Percentiles rank a stretch among this genome's conserved stretches.
Conservation (phyloP, 306 rosid genomes). For the Purshia tridentata region DNA sequence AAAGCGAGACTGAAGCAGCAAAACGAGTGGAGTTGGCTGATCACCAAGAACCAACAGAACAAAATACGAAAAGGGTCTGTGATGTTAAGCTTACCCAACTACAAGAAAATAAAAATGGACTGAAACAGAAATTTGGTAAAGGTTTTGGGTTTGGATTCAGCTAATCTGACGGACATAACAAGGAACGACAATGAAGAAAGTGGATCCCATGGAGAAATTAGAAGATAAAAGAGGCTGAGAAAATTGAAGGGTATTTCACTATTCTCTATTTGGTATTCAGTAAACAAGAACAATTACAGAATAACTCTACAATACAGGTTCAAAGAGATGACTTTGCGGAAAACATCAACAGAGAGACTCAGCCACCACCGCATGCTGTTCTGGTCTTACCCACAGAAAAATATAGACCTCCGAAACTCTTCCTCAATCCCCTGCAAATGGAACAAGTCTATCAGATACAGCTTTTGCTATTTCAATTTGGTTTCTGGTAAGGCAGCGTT, state of each 20-base stretch:
- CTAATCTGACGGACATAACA: slow-evolving; percentile 95
- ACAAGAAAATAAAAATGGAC: slow-evolving; percentile 6
- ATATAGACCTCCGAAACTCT: slow-evolving; percentile 25
- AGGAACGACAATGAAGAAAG: slow-evolving; percentile 79
- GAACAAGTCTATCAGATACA: background rate
- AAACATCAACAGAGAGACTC: slow-evolving; percentile 70
- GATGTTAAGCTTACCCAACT: background rate
- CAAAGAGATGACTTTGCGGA: slow-evolving; percentile 77
- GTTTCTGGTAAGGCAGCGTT: background rate
- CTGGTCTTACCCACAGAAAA: slow-evolving; percentile 45
- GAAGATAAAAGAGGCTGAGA: background rate
- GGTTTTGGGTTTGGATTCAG: slow-evolving; percentile 38
- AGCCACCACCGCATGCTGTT: slow-evolving; percentile 98
- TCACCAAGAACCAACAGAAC: background rate
- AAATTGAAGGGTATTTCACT: background rate
- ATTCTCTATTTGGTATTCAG: background rate
- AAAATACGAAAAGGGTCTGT: background rate
- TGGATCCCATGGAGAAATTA: slow-evolving; percentile 75
- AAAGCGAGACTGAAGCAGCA: background rate
- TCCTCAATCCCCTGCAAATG: slow-evolving; percentile 36
- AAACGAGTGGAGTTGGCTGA: background rate
- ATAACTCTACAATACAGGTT: slow-evolving; percentile 91
- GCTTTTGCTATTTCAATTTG: background rate
- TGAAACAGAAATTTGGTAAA: background rate
- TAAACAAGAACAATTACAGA: slow-evolving; percentile 51